phyloP scores from a whole-genome alignment of 345 rosid genomes.

The Salix caprea region DNA sequence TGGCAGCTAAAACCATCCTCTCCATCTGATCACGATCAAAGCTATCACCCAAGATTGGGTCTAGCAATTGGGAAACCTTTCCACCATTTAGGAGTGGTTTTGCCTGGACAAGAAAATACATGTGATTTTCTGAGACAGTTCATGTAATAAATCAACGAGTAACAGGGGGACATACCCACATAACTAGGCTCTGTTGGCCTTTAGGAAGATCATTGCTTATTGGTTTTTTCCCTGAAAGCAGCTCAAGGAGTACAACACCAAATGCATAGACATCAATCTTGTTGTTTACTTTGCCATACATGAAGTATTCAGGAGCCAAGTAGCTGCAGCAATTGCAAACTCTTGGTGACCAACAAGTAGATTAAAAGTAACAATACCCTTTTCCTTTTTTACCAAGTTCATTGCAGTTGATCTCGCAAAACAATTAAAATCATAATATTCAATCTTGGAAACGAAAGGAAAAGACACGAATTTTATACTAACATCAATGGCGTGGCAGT shows the following conservation, averaged over 20 bases:
- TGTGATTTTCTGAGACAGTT: background rate
- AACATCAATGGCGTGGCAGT: slow-evolving; percentile 1
- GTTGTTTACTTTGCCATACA: slow-evolving; percentile 89
- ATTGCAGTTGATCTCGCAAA: background rate
- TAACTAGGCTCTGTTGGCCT: slow-evolving; percentile 32
- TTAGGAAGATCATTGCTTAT: slow-evolving; percentile 29
- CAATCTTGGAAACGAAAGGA: background rate
- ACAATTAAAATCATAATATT: background rate
- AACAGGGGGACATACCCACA: slow-evolving; percentile 22
- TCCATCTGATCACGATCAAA: slow-evolving; percentile 27
- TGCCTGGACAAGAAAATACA: slow-evolving; percentile 19
- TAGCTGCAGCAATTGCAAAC: slow-evolving; percentile 49
- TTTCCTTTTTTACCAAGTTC: background rate
- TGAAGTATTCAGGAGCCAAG: slow-evolving; percentile 96
- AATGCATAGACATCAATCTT: slow-evolving; percentile 92
- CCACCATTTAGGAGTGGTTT: slow-evolving; percentile 23
- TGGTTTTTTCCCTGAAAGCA: slow-evolving; percentile 24
- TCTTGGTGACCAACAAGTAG: background rate
- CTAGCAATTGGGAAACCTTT: slow-evolving; percentile 22
- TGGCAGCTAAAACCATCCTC: slow-evolving; percentile 32
- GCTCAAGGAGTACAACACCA: slow-evolving; percentile 39
- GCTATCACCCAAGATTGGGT: slow-evolving; percentile 24
- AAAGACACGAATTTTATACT: background rate
- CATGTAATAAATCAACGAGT: background rate
- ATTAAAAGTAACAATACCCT: background rate